phyloP scores from a whole-genome alignment of 345 rosid genomes.

The Citrus medica region DNA sequence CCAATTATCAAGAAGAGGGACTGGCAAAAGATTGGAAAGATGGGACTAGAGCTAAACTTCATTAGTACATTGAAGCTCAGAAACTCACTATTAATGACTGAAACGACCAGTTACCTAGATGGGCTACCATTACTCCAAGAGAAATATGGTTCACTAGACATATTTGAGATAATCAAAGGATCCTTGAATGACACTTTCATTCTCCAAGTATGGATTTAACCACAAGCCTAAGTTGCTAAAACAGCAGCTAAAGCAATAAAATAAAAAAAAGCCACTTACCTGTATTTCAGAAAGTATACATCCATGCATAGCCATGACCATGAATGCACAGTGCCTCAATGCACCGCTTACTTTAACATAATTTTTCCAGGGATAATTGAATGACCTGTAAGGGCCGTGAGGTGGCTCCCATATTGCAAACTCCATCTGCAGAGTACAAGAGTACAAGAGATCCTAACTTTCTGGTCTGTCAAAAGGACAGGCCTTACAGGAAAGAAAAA shows the following conservation, averaged over 20 bases:
- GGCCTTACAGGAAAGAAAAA: not conserved
- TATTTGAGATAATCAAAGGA: not conserved
- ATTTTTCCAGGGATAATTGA: slow-evolving; percentile 74
- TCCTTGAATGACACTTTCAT: not conserved
- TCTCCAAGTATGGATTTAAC: not conserved
- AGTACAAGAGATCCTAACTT: slow-evolving; percentile 2
- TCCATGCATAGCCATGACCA: slow-evolving; percentile 97
- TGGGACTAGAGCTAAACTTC: not conserved
- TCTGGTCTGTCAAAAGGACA: not conserved
- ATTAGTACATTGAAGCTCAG: not conserved
- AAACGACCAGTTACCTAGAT: not conserved
- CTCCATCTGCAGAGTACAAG: slow-evolving; percentile 43
- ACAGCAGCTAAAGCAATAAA: not conserved
- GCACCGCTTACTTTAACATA: slow-evolving; percentile 83
- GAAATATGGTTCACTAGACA: not conserved
- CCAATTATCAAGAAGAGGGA: not conserved
- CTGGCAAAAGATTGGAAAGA: not conserved
- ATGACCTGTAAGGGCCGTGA: slow-evolving; percentile 73
- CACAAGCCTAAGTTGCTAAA: not conserved
- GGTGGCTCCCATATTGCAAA: slow-evolving; percentile 96
- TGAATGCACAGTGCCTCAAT: slow-evolving; percentile 84
- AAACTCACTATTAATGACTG: not conserved
- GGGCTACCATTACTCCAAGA: not conserved
- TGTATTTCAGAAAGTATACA: slow-evolving; percentile 89
- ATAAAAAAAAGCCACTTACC: slow-evolving; percentile 30